phyloP scores from a whole-genome alignment of 495 filamentous ascomycete genomes.

The Pyronema domesticum region DNA sequence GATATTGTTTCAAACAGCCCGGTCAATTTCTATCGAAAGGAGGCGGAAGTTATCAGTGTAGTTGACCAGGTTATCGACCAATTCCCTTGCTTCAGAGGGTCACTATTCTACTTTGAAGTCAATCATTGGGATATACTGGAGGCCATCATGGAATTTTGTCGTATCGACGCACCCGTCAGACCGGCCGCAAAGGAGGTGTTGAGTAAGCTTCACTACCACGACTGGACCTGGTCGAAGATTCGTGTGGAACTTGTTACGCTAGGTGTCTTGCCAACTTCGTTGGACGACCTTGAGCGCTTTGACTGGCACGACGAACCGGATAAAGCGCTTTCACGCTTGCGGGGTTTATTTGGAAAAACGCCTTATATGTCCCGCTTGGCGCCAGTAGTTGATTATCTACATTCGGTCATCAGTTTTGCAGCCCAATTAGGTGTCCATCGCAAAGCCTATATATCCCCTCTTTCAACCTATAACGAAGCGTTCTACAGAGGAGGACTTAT shows the following conservation, averaged over 20 bases:
- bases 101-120: slow-evolving; percentile 75
- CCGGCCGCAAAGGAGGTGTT: slow-evolving; percentile 62
- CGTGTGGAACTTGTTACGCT: slow-evolving; percentile 66
- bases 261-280: slow-evolving; percentile 68
- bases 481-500: slow-evolving; percentile 79
- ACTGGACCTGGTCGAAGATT: slow-evolving; percentile 71
- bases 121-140: slow-evolving; percentile 70
- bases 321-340: slow-evolving; percentile 56
- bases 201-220: slow-evolving; percentile 71
- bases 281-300: slow-evolving; percentile 79
- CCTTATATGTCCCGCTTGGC: slow-evolving; percentile 47
- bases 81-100: slow-evolving; percentile 53
- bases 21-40: slow-evolving; percentile 69
- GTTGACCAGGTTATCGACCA: slow-evolving; percentile 74
- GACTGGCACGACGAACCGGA: slow-evolving; percentile 68
- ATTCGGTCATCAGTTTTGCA: slow-evolving; percentile 54
- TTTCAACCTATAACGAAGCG: slow-evolving; percentile 78
- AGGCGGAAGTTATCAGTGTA: slow-evolving; percentile 89
- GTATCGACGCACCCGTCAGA: slow-evolving; percentile 50
- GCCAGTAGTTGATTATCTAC: slow-evolving; percentile 60
- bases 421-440: slow-evolving; percentile 53
- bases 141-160: slow-evolving; percentile 71
- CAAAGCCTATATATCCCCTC: slow-evolving; percentile 68
- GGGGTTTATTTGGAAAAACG: slow-evolving; percentile 52
- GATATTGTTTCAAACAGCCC: slow-evolving; percentile 73